Percentiles rank a stretch among this genome's conserved stretches.
These are phyloP conservation scores for Penicillium manginii DNA, from an alignment of 495 filamentous ascomycete genomes.

Conservation along the genomic window DNA sequence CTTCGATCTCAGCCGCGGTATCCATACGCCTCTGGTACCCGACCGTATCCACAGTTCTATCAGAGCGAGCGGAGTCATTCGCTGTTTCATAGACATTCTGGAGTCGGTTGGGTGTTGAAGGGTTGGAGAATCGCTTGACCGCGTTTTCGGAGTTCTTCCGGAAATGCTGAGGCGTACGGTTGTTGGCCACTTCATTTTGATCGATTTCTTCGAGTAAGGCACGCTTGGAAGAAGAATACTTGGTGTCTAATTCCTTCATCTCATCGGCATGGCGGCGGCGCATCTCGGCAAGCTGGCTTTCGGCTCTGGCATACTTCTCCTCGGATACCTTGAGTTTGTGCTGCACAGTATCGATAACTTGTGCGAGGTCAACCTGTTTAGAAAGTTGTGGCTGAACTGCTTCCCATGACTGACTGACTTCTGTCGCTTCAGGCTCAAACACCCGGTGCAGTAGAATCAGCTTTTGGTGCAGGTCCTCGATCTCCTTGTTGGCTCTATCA, in stretches of 20 bases:
- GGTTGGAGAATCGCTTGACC: conserved; percentile 69
- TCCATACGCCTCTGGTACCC: conserved; percentile 91
- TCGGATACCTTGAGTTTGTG: conserved; percentile 82
- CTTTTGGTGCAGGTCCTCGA: conserved; percentile 77
- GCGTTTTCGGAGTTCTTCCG: conserved; percentile 70
- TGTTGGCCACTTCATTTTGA: conserved; percentile 76
- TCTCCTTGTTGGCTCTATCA: conserved; percentile 76
- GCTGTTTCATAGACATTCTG: conserved; percentile 63
- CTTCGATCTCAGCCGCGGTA: conserved; percentile 85
- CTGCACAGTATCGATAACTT: conserved; percentile 85
- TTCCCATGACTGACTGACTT: conserved; percentile 64
- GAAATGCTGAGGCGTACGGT: conserved; percentile 75
- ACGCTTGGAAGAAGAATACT: conserved; percentile 71
- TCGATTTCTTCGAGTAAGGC: conserved; percentile 85
- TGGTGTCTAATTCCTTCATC: conserved; percentile 71
- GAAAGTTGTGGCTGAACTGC: conserved; percentile 60
- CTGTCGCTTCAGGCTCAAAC: conserved; percentile 75
- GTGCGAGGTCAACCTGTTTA: conserved; percentile 79
- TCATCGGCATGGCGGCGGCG: conserved; percentile 73
- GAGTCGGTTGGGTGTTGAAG: conserved; percentile 75
- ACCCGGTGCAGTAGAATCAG: conserved; percentile 81
- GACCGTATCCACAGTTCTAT: conserved; percentile 86
- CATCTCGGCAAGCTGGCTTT: conserved; percentile 80
- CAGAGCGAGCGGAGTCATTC: conserved; percentile 83
- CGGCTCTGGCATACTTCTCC: conserved; percentile 82